These are phyloP conservation scores for Vigna hirtella DNA, from an alignment of 306 rosid species.

Conservation along the genomic window DNA sequence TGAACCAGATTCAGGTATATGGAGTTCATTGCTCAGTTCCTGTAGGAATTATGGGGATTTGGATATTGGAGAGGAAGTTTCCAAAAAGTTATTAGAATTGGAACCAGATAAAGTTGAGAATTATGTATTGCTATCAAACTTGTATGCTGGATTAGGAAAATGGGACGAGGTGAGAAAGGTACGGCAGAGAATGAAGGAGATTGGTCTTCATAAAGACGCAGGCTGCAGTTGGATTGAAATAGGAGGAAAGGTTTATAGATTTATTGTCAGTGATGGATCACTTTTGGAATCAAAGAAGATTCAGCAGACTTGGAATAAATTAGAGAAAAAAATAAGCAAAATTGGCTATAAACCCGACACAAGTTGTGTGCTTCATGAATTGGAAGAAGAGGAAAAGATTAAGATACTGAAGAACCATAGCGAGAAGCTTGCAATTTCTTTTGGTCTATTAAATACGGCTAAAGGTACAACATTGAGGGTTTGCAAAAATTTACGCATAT, in stretches of 20 bases:
- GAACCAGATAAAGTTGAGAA: conserved; percentile 72
- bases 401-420: conserved; percentile 68
- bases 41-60: conserved; percentile 68
- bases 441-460: conserved; percentile 65
- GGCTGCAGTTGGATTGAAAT: conserved; percentile 88
- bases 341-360: conserved; percentile 78
- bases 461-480: conserved; percentile 68
- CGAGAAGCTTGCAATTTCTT: conserved; percentile 87
- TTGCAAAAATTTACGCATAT: conserved; percentile 78
- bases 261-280: conserved; percentile 63
- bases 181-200: conserved; percentile 73
- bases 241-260: conserved; percentile 73
- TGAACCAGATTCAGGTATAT: conserved; percentile 79
- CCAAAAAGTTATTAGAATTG: conserved; percentile 57
- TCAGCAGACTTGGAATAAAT: conserved; percentile 59
- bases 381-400: conserved; percentile 72
- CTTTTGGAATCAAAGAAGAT: conserved; percentile 52
- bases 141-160: conserved; percentile 72
- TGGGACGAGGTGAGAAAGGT: conserved; percentile 77
- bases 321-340: conserved; percentile 71
- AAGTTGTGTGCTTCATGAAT: conserved; percentile 80
- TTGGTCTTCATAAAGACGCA: conserved; percentile 71
- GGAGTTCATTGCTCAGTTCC: conserved; percentile 89
- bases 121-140: conserved; percentile 73
- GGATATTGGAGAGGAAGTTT: conserved; percentile 62